phyloP scores from a whole-genome alignment of 495 filamentous ascomycete species.

The Penicillium daleae region DNA sequence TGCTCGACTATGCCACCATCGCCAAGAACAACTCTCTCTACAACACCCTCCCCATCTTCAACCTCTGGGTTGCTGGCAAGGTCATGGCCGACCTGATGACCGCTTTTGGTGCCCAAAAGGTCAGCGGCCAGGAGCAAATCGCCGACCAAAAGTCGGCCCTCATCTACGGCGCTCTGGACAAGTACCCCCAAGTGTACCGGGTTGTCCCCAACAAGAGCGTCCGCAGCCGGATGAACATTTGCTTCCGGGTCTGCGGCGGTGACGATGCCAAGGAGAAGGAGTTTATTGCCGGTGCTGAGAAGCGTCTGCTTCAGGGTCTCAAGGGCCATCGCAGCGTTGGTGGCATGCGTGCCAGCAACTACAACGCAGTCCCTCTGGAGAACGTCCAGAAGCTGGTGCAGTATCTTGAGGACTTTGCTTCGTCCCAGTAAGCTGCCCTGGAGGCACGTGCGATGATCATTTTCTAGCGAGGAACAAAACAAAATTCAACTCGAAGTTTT shows the following conservation, averaged over 20 bases:
- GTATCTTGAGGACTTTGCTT: slow-evolving; percentile 65
- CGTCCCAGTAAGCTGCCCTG: slow-evolving; percentile 24
- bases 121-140: slow-evolving; percentile 66
- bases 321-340: slow-evolving; percentile 84
- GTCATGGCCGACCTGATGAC: slow-evolving; percentile 72
- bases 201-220: slow-evolving; percentile 74
- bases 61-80: slow-evolving; percentile 84
- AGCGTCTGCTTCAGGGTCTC: slow-evolving; percentile 62
- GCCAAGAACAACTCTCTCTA: slow-evolving; percentile 90
- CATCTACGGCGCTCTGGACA: slow-evolving; percentile 76
- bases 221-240: slow-evolving; percentile 90
- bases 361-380: slow-evolving; percentile 65
- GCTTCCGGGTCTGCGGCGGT: slow-evolving; percentile 68
- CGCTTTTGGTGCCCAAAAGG: slow-evolving; percentile 62
- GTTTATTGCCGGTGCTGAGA: slow-evolving; percentile 70
- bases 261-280: slow-evolving; percentile 69
- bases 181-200: slow-evolving; percentile 66
- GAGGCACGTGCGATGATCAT: not conserved
- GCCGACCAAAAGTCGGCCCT: slow-evolving; percentile 70
- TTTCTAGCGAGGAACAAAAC: slow-evolving; percentile 4
- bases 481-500: slow-evolving; percentile 23
- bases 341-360: slow-evolving; percentile 54
- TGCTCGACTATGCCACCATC: slow-evolving; percentile 78
- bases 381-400: slow-evolving; percentile 63
- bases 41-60: slow-evolving; percentile 94